These are phyloP conservation scores for Sporisorium exsertum DNA, from an alignment of 1,284 basidiomycete species.

Conservation along the genomic window DNA sequence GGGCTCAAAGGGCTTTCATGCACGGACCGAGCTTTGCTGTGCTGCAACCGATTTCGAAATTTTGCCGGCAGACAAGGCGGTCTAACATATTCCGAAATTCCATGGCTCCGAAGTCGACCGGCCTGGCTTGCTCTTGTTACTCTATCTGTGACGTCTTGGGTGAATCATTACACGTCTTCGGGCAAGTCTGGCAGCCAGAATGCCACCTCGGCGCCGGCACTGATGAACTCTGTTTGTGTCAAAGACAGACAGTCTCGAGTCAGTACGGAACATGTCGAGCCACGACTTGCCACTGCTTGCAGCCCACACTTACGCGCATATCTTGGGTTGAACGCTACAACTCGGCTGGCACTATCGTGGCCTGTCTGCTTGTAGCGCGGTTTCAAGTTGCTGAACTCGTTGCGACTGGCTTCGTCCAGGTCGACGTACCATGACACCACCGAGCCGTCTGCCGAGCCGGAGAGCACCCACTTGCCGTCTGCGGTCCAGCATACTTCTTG, in stretches of 20 bases:
- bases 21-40: conserved; percentile 25
- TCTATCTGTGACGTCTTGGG: background rate
- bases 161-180: conserved; percentile 19
- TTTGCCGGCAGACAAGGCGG: background rate
- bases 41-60: background rate
- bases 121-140: background rate
- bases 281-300: background rate
- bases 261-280: conserved; percentile 3
- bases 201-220: conserved; percentile 56
- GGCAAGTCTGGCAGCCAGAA: conserved; percentile 64
- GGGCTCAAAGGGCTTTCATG: too few species aligned
- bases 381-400: conserved; percentile 31
- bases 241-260: background rate
- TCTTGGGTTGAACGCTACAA: conserved; percentile 63
- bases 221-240: conserved; percentile 53
- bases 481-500: conserved; percentile 64
- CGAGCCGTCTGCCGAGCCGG: conserved; percentile 43
- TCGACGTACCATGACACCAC: conserved; percentile 55
- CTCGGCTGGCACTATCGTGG: conserved; percentile 53
- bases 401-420: conserved; percentile 32
- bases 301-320: conserved; percentile 54
- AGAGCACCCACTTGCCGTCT: conserved; percentile 62
- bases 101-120: background rate
- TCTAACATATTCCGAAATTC: conserved; percentile 2
- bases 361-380: conserved; percentile 45